A percentile compares a stretch with the other conserved stretches of the same genome.
These are phyloP conservation scores for Triticum timopheevii DNA, from an alignment of 176 grass and related monocot species.

Conservation along the genomic window DNA sequence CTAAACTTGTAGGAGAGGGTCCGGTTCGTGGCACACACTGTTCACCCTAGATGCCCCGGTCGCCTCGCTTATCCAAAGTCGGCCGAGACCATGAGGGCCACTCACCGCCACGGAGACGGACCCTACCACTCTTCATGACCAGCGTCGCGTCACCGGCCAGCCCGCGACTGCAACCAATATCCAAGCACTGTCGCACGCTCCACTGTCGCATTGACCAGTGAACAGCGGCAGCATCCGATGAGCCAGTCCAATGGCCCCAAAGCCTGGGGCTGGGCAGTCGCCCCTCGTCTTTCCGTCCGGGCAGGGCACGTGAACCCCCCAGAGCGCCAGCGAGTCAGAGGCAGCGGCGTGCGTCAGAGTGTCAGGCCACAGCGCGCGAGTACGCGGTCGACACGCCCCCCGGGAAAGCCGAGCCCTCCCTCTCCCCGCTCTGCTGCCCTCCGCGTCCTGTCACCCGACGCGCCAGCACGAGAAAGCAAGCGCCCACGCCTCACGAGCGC, in stretches of 20 bases:
- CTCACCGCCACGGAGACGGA: not conserved
- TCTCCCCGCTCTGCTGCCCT: not conserved
- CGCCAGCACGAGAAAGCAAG: not conserved
- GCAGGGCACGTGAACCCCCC: constrained; percentile 37
- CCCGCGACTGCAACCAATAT: not conserved
- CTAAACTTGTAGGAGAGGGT: too few relatives aligned
- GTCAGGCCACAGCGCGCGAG: not conserved
- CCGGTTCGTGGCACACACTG: too few relatives aligned
- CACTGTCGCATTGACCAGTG: constrained; percentile 29
- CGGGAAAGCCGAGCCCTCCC: constrained; percentile 40
- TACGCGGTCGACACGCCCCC: not conserved
- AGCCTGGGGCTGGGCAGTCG: not conserved
- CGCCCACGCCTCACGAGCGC: not conserved
- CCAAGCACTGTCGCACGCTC: not conserved
- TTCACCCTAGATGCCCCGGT: too few relatives aligned
- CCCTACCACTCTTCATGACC: not conserved
- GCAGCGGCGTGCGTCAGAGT: too few relatives aligned
- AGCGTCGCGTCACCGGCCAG: constrained; percentile 27
- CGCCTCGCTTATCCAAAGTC: too few relatives aligned
- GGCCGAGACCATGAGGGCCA: too few relatives aligned
- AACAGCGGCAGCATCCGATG: constrained; percentile 5
- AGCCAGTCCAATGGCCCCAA: not conserved
- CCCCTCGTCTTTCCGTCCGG: constrained; percentile 16
- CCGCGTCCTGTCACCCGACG: not conserved
- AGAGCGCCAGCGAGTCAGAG: not conserved